Evolutionary conservation across 2,329 filamentous ascomycete genomes (phyloP).

Genomic region (Colletotrichum sp.): DNA sequence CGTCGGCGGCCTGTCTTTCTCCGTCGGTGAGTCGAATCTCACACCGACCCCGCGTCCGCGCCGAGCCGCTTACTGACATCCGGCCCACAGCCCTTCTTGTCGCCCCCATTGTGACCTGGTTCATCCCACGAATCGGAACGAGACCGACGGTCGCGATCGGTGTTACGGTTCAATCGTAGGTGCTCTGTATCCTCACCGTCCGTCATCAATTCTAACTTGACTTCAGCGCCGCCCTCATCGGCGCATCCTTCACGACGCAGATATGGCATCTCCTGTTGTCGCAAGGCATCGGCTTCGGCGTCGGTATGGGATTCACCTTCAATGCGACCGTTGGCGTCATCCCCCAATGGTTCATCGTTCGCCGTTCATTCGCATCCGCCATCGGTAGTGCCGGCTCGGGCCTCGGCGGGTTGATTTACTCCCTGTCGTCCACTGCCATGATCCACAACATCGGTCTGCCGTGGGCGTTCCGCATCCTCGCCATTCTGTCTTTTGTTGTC

Average conservation of each 20-base stretch:
- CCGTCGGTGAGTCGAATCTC: conserved; percentile 42
- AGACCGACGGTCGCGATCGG: conserved; percentile 69
- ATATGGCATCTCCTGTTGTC: conserved; percentile 80
- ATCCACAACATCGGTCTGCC: conserved; percentile 66
- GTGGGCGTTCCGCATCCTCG: conserved; percentile 72
- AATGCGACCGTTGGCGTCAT: conserved; percentile 71
- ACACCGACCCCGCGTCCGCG: not conserved
- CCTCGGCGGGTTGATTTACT: conserved; percentile 75
- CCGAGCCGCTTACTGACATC: conserved; percentile 28
- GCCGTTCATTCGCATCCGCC: conserved; percentile 73
- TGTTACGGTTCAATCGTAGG: conserved; percentile 61
- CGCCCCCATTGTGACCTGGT: conserved; percentile 70
- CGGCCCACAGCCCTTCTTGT: conserved; percentile 62
- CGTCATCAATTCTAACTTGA: not conserved
- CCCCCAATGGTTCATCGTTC: conserved; percentile 76
- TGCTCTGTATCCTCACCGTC: not conserved
- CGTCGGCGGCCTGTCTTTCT: conserved; percentile 74
- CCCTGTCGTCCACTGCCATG: conserved; percentile 71
- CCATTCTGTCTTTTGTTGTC: conserved; percentile 66
- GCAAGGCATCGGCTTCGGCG: conserved; percentile 79
- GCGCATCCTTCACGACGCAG: conserved; percentile 69
- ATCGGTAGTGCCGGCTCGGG: conserved; percentile 73
- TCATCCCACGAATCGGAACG: conserved; percentile 67
- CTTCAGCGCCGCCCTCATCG: conserved; percentile 61
- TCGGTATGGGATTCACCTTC: conserved; percentile 80